These are phyloP conservation scores for Trichoderma afroharzianum DNA, from an alignment of 2,329 filamentous ascomycete genomes.

Conservation along the genomic window DNA sequence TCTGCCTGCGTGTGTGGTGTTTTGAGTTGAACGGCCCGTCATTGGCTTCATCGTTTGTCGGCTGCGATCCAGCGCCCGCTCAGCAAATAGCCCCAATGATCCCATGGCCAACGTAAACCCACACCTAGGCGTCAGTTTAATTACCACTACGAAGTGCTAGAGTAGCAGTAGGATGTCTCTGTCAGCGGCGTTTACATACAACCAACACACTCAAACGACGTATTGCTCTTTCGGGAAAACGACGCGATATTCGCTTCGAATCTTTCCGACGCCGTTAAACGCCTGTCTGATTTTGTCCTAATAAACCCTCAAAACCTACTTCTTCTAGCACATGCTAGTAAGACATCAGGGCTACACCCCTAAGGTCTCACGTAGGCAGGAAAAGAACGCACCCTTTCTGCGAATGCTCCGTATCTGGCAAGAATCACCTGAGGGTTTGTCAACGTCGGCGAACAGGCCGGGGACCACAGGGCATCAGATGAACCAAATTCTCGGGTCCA, in stretches of 20 bases:
- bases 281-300: neutral
- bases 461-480: slow-evolving; percentile 1
- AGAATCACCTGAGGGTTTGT: slow-evolving; percentile 7
- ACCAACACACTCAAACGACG: neutral
- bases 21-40: neutral
- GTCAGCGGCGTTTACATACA: neutral
- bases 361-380: neutral
- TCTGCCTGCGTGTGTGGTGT: neutral
- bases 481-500: slow-evolving; percentile 12
- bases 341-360: neutral
- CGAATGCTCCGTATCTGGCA: neutral
- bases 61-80: slow-evolving; percentile 1
- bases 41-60: slow-evolving; percentile 1
- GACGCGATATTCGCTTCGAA: neutral
- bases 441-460: neutral
- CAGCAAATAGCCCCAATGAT: neutral
- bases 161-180: neutral
- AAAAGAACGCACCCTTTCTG: neutral
- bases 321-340: neutral
- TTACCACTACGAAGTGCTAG: neutral
- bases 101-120: neutral
- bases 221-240: neutral
- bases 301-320: neutral
- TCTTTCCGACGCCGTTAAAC: neutral
- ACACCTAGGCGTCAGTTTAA: neutral